Evolutionary conservation across 495 filamentous ascomycete species (phyloP), one percentile per base, ranked within the genome.

Genomic region (Talaromyces wortmannii): DNA sequence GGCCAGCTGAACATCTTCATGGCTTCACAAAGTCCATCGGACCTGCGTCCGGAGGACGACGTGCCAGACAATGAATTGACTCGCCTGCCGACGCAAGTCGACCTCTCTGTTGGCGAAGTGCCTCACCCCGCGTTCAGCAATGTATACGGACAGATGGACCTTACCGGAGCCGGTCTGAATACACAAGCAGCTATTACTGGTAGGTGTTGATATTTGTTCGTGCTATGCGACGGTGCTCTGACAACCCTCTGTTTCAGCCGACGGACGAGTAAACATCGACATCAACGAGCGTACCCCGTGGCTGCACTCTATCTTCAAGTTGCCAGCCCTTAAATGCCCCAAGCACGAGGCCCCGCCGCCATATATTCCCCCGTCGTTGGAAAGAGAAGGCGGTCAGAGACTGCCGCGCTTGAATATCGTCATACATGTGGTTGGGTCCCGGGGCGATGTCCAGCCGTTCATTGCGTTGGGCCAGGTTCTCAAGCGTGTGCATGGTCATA

Each of bases 391-490:
- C 0, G 84, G 79, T 7, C 73, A 84, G 59, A 78, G 73, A 10
- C 83, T 82, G 10, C 53, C 81, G 15, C 57, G 66, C 18, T 69
- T 91, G 43, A 90, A 91, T 65, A 79, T 91, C 51, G 88, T 91
- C 32, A 89, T 91, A 59, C 87, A 90, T 63, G 83, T 92, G 7
- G 83, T 91, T 42, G 89, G 88, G 12, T 86, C 83, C 3, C 80
- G 88, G 18, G 89, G 88, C n/a, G 88, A 91, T 61, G 85, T 88
- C 0, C 88, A 91, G 63, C 87, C 87, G 5, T 91, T 91, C 57
- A 66, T 91, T 36, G 80, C 84, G 10, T 66, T 90, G 6, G 87
- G 86, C 0, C 80, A 82, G 63, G 72, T 77, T 0, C 64, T 95
- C 17, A 80, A 85, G 61, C 63, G 78, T 29, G 72, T 67, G 4